A percentile compares a stretch with the other conserved stretches of the same genome.
phyloP scores from a whole-genome alignment of 2,329 filamentous ascomycete genomes.

The Diaporthe vexans region DNA sequence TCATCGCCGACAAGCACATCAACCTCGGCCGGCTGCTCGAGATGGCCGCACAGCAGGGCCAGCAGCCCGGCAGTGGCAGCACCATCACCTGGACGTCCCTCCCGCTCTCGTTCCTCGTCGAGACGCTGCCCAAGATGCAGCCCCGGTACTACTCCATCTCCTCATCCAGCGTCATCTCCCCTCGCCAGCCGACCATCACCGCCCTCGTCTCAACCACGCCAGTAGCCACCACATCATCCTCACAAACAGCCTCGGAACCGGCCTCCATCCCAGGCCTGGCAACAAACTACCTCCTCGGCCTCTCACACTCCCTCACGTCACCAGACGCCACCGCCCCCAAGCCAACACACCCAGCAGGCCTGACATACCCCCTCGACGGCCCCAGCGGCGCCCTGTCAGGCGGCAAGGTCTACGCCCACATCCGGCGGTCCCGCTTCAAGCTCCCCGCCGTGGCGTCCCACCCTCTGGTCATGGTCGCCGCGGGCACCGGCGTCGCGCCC shows the following conservation, averaged over 20 bases:
- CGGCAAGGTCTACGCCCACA: constrained; percentile 53
- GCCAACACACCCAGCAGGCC: constrained; percentile 15
- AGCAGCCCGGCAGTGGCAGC: background rate
- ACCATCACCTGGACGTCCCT: constrained; percentile 54
- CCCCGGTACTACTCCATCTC: constrained; percentile 72
- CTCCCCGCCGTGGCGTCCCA: constrained; percentile 55
- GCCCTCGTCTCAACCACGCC: constrained; percentile 53
- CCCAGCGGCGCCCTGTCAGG: constrained; percentile 42
- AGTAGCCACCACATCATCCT: background rate
- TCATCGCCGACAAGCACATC: constrained; percentile 51
- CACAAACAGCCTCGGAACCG: background rate
- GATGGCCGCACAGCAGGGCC: constrained; percentile 43
- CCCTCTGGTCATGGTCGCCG: constrained; percentile 64
- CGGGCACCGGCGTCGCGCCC: constrained; percentile 62
- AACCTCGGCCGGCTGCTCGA: constrained; percentile 55
- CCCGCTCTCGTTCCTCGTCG: constrained; percentile 66
- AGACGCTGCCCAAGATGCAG: constrained; percentile 69
- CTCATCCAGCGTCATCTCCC: constrained; percentile 60
- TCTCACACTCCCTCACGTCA: background rate
- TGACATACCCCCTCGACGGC: constrained; percentile 2
- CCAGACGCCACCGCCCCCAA: background rate
- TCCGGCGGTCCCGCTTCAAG: constrained; percentile 59
- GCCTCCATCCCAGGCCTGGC: constrained; percentile 24
- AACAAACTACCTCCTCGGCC: constrained; percentile 25
- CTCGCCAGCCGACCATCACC: constrained; percentile 58